phyloP scores from a whole-genome alignment of 768 basidiomycete genomes.

The Russula sp. region DNA sequence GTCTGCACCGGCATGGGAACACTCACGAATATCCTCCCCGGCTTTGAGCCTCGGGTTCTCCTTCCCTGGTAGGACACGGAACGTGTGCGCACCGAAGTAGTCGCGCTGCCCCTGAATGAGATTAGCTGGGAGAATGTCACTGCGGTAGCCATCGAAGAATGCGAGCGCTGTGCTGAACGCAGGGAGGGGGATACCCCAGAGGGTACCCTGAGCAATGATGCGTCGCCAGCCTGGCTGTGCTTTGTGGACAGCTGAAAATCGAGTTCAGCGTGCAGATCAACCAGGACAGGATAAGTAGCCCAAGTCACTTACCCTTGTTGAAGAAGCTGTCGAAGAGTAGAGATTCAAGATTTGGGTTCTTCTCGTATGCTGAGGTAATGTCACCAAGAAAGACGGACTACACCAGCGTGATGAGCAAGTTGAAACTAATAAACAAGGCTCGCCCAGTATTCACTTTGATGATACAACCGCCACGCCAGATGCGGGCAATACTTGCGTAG shows the following conservation, averaged over 20 bases:
- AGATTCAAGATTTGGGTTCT: slow-evolving; percentile 79
- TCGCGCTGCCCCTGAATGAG: slow-evolving; percentile 96
- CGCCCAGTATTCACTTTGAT: slow-evolving; percentile 65
- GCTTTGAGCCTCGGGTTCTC: slow-evolving; percentile 77
- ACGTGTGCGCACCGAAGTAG: slow-evolving; percentile 99
- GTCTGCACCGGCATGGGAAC: neutral
- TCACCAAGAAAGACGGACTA: slow-evolving; percentile 80
- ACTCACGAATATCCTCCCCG: slow-evolving; percentile 84
- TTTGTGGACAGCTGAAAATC: slow-evolving; percentile 64
- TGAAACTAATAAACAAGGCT: neutral
- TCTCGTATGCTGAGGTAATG: slow-evolving; percentile 84
- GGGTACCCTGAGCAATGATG: slow-evolving; percentile 88
- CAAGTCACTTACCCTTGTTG: slow-evolving; percentile 58
- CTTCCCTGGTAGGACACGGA: slow-evolving; percentile 87
- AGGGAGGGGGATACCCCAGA: slow-evolving; percentile 97
- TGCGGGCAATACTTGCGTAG: slow-evolving; percentile 94
- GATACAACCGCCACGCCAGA: slow-evolving; percentile 99
- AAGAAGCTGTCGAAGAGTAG: slow-evolving; percentile 97
- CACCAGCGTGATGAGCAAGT: slow-evolving; percentile 31
- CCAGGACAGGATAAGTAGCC: neutral
- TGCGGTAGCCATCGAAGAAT: slow-evolving; percentile 99
- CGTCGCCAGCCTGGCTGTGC: slow-evolving; percentile 99
- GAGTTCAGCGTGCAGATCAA: slow-evolving; percentile 9
- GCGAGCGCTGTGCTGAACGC: slow-evolving; percentile 97
- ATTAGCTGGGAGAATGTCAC: slow-evolving; percentile 90